Evolutionary conservation across 2,329 filamentous ascomycete genomes (phyloP).

Genomic region (Raffaelea deltoideospora): DNA sequence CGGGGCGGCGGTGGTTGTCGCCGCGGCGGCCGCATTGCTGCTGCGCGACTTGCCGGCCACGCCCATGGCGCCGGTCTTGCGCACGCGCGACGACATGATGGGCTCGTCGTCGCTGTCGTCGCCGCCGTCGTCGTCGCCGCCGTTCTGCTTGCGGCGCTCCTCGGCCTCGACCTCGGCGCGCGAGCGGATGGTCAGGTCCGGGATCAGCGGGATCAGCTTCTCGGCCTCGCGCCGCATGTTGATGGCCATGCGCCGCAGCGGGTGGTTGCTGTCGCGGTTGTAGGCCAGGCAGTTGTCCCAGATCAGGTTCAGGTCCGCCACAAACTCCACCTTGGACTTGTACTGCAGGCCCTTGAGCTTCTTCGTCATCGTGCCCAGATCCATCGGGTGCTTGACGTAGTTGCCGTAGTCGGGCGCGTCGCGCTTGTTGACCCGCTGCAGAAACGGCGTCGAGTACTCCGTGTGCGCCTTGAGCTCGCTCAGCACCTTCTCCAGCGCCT

Average conservation of each 20-base stretch:
- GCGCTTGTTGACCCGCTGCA: constrained; percentile 89
- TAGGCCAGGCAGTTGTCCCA: constrained; percentile 97
- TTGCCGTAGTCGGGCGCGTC: constrained; percentile 93
- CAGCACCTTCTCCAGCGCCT: constrained; percentile 90
- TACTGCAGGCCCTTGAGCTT: constrained; percentile 72
- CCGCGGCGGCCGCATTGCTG: neutral
- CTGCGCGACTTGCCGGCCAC: constrained; percentile 51
- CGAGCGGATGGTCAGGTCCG: constrained; percentile 78
- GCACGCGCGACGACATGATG: constrained; percentile 92
- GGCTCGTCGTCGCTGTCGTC: constrained; percentile 96
- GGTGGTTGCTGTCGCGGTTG: constrained; percentile 79
- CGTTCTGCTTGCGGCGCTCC: constrained; percentile 70
- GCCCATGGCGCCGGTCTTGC: constrained; percentile 72
- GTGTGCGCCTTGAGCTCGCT: constrained; percentile 95
- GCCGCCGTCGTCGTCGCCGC: constrained; percentile 64
- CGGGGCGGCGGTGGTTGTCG: constrained; percentile 15
- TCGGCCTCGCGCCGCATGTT: constrained; percentile 97
- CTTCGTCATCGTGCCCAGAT: constrained; percentile 95
- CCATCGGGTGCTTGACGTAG: constrained; percentile 93
- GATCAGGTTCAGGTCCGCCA: constrained; percentile 82
- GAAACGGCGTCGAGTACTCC: constrained; percentile 91
- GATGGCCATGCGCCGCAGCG: constrained; percentile 79
- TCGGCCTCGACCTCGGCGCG: constrained; percentile 89
- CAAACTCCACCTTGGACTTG: constrained; percentile 88
- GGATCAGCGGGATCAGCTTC: constrained; percentile 88